Evolutionary conservation across 768 basidiomycete genomes (phyloP), one percentile per base, ranked within the genome.

Genomic region (Chlorophyllum brunneum): DNA sequence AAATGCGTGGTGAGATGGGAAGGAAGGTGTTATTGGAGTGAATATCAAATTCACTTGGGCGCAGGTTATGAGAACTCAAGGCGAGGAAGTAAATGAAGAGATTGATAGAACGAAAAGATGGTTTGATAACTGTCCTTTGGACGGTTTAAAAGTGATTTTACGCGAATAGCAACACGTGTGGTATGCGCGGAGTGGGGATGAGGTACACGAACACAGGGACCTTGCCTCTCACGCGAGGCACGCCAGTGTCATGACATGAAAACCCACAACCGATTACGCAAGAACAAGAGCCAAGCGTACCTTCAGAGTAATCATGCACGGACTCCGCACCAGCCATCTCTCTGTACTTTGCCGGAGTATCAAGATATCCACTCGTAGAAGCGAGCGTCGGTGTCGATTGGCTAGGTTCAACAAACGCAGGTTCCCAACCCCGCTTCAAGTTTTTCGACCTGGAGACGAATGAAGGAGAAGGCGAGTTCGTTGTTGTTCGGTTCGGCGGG

Each of bases 361-460:
- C 82, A 31, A 88, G 76, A 65, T 85, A 86, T 24, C 86, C 88
- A 54, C 64, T 72, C 4, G 82, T 77, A 2, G 79, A 82, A 2
- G 81, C 66, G 2, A 79, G 65, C 3, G 74, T 80, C 41, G 80
- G 70, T 42, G 74, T 65, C 5, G 81, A 79, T 61, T 61, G 71
- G 62, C 78, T 82, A 8, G 77, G 77, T 56, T 80, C 82, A 37
- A 79, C 72, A 50, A 71, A 74, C 1, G 79, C 72, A 3, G 88
- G 87, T 34, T 82, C 80, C 88, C 88, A 90, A 26, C 84, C 85
- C 63, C 88, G 71, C 65, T 88, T 88, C 22, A 53, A 18, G 27
- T 31, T 45, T 38, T 24, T 45, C 22, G 43, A 27, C 46, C 79
- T 71, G 3, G 78, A 73, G 34, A 74, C 62, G 20, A 72, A 61